Evolutionary conservation across 768 basidiomycete genomes (phyloP), one percentile per base, ranked within the genome.

Genomic region (Tricholoma bakamatsutake): DNA sequence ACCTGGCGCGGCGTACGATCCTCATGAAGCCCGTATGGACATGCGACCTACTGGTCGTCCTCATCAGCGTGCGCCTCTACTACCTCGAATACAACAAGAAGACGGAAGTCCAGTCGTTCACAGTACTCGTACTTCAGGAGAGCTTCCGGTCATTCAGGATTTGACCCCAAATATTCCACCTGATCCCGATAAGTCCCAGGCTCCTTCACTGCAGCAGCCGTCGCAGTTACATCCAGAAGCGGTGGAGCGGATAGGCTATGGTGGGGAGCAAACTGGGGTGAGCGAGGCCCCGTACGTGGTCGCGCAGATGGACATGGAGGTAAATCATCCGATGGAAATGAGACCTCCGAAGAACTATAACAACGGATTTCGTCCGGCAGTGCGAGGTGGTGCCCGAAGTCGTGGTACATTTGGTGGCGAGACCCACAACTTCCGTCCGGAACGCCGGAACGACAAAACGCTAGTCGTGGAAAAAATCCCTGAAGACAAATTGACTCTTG

Each of bases 391-490:
- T 33, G 76, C 76, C 4, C 70, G 78, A 50, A 71, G 74, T n/a
- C 69, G 77, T 47, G 78, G 80, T 4, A 77, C 76, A n/a, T 89
- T 88, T 62, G 71, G 76, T 48, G 83, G 80, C 5, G 87, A 87
- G 30, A 81, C 77, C 6, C 82, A 82, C 56, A 81, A 75, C 54
- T 87, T 87, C 74, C 82, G 82, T 9, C 82, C 82, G 27, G 83
- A 84, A 59, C 80, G 81, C 59, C 76, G 85, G 55, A 81, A 80
- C 57, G 84, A 86, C 69, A 89, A 86, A 71, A 93, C 90, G 0
- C 77, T 98, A 18, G 92, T 97, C 12, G 88, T 98, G 34, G 93
- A 97, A 71, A 94, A 94, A 73, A 95, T 98, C 55, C 95, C 95
- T 0, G 81, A 85, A 50, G 87, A 91, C 58, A 85, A 88, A 60